phyloP scores from a whole-genome alignment of 495 filamentous ascomycete genomes.

The Venustampulla echinocandica region DNA sequence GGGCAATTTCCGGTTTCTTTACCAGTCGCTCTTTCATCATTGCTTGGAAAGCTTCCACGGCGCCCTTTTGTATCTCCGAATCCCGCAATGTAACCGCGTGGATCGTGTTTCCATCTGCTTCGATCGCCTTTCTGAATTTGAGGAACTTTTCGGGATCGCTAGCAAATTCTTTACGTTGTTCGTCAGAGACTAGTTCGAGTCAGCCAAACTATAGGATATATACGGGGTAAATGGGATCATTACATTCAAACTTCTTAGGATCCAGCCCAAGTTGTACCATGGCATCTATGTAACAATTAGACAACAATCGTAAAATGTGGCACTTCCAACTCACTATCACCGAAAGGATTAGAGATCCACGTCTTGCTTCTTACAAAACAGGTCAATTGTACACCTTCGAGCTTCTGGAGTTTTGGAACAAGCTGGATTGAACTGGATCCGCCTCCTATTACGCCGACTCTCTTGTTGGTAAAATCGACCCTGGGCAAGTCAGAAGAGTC shows the following conservation, averaged over 20 bases:
- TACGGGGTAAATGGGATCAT: background rate
- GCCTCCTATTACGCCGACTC: slow-evolving; percentile 46
- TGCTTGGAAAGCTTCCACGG: slow-evolving; percentile 30
- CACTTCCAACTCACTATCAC: slow-evolving; percentile 18
- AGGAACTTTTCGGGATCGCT: slow-evolving; percentile 35
- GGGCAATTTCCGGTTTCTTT: slow-evolving; percentile 20
- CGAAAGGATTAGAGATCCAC: slow-evolving; percentile 56
- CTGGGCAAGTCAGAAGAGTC: slow-evolving; percentile 1
- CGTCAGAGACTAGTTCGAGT: slow-evolving; percentile 40
- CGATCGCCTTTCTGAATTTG: slow-evolving; percentile 34
- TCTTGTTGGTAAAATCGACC: slow-evolving; percentile 37
- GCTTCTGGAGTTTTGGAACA: slow-evolving; percentile 33
- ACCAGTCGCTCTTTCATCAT: slow-evolving; percentile 16
- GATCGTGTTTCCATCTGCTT: slow-evolving; percentile 44
- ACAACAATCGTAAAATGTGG: background rate
- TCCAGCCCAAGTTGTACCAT: slow-evolving; percentile 17
- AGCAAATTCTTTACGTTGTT: slow-evolving; percentile 37
- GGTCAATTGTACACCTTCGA: slow-evolving; percentile 41
- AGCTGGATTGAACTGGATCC: slow-evolving; percentile 50
- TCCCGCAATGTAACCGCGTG: slow-evolving; percentile 43
- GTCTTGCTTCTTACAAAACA: slow-evolving; percentile 59
- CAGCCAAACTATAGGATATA: background rate
- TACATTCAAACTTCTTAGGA: slow-evolving; percentile 9
- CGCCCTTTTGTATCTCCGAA: slow-evolving; percentile 42
- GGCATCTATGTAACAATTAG: slow-evolving; percentile 10